Evolutionary conservation across 768 basidiomycete species (phyloP).

Genomic region (Neoboletus subvelutipes): DNA sequence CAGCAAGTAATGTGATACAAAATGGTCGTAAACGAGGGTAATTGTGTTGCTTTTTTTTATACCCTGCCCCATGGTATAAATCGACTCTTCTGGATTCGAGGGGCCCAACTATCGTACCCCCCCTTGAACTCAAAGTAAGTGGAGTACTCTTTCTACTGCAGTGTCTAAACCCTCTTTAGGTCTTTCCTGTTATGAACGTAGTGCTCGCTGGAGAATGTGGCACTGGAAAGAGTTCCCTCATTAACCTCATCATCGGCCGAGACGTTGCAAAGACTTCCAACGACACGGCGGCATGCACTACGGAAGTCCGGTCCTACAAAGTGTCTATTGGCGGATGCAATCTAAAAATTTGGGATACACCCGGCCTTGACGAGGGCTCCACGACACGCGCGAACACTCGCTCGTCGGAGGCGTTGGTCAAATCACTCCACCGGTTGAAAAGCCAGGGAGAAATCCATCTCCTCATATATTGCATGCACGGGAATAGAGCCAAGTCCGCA

Average conservation of each 20-base stretch:
- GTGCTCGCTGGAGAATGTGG: constrained; percentile 26
- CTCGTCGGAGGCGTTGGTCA: constrained; percentile 5
- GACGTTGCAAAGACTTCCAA: constrained; percentile 18
- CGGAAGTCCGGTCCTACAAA: constrained; percentile 7
- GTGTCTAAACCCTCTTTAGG: constrained; percentile 6
- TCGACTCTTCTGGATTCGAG: background rate
- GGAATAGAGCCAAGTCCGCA: constrained; percentile 16
- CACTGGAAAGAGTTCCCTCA: constrained; percentile 27
- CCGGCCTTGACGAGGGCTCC: constrained; percentile 19
- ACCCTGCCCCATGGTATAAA: constrained; percentile 7
- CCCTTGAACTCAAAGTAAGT: background rate
- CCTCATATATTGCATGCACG: constrained; percentile 24
- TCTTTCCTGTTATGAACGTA: constrained; percentile 16
- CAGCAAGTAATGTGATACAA: background rate
- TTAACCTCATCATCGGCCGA: constrained; percentile 20
- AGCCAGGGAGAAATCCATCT: constrained; percentile 6
- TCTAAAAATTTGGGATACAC: constrained; percentile 16
- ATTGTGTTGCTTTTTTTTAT: background rate
- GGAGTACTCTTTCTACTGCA: background rate
- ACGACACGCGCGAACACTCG: constrained; percentile 1
- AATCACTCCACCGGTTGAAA: constrained; percentile 12
- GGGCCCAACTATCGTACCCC: background rate
- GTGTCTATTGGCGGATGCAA: constrained; percentile 12
- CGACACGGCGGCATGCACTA: constrained; percentile 22
- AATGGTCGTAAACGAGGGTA: background rate